Base-by-base conservation (phyloP, 495 filamentous ascomycete species). In the Daldinia concentrica region DNA sequence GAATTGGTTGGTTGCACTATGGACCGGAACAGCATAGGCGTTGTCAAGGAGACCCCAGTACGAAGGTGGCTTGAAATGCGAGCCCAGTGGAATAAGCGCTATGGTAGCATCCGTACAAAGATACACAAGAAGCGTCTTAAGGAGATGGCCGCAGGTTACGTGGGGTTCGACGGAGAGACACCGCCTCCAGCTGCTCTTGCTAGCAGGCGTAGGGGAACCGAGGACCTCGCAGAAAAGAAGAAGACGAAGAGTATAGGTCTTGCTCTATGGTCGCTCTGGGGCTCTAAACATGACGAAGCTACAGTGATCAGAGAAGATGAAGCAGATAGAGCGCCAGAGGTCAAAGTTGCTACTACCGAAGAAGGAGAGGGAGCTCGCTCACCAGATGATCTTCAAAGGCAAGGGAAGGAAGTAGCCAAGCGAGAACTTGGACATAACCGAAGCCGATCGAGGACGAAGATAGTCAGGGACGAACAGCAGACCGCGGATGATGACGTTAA, bases 141-240 rank as follows among this genome's bases (percentile, higher is more conserved):
- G 69, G 93, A 95, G 62, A 85, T 93, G 77, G 81, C 82, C 0
- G 80, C 83, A 57, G 92, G 92, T 3, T 94, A 90, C 64, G 86
- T 92, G 45, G 80, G 85, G 3, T 91, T 92, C 62, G 83, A 89
- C 1, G 91, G 89, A 3, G 94, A 97, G 73, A 84, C 82, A 0
- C 94, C 94, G 3, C 94, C 95, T 3, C 91, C 94, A 7, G 92
- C 90, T 32, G 92, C 95, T 0, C 81, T 97, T 5, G 94, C 91
- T 24, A 91, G 93, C 1, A 81, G 93, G 58, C 79, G 87, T 51
- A 82, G 79, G 62, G 83, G 86, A 32, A 84, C 83, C 19, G 84
- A 81, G 7, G 82, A 86, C 39, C 69, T 86, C 43, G 45, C 24
- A 17, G 66, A 76, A 34, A 78, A 79, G 78, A 83, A 80, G 76